Base-by-base conservation (phyloP, 2,329 filamentous ascomycete species). In the Tolypocladium ovalisporum region DNA sequence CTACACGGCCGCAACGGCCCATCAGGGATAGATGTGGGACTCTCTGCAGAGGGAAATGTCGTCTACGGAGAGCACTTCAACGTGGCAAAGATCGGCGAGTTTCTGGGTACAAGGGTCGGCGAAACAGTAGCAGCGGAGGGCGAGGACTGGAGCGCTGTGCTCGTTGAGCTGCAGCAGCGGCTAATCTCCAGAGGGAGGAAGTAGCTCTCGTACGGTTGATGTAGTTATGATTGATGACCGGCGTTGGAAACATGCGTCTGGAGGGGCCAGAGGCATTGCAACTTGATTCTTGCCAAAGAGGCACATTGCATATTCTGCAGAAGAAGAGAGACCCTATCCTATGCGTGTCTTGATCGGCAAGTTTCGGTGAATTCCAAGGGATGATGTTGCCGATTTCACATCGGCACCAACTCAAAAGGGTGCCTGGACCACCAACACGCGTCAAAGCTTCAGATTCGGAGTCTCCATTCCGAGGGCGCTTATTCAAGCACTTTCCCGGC, bases 21-120 rank as follows among this genome's bases (percentile, higher is more conserved):
- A 1, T 74, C 76, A n/a, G 77, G 79, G 4, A 72, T 86, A 13
- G 77, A 81, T 1, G 76, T 89, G 39, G 69, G 71, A 17, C 73
- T 88, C 29, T 72, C 72, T 7, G 76, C 79, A 1, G 74, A 73
- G 27, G 87, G 84, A 0, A 77, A 76, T 55, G 83, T 92, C 1
- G 75, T 90, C 2, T 94, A 94, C 67, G 89, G 89, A 0, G 88
- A 93, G 71, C 79, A 81, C 59, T 91, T 92, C 69, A 89, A 90
- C 62, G 83, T 85, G 62, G 81, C 77, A 54, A 91, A 89, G 71
- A 86, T 94, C 76, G 76, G 74, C n/a, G 87, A 90, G 57, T 91
- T 88, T 62, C 67, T 94, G 61, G 70, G 75, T 15, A 79, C 79
- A 39, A 68, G 67, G 77, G 79, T 68, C 73, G 86, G 65, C 71